phyloP scores from a whole-genome alignment of 2,329 filamentous ascomycete species.

The Hypocrella siamensis region DNA sequence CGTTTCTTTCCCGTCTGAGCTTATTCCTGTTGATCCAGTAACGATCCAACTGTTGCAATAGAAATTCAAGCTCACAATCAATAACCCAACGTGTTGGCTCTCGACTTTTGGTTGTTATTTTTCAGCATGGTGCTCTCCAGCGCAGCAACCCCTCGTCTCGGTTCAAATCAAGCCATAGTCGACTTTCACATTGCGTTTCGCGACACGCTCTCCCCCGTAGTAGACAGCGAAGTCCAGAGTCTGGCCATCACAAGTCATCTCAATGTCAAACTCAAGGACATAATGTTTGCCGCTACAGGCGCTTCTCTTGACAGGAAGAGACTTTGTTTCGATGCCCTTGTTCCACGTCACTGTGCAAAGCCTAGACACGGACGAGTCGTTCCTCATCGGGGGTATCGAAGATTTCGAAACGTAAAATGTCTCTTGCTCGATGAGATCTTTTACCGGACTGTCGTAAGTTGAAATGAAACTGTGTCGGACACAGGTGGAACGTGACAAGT shows the following conservation, averaged over 20 bases:
- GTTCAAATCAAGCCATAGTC: constrained; percentile 1
- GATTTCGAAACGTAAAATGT: background rate
- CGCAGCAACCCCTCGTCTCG: too few species aligned
- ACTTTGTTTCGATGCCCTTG: background rate
- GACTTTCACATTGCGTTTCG: background rate
- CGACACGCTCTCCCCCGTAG: background rate
- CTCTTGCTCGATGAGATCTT: background rate
- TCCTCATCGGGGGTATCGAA: background rate
- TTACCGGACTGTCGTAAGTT: background rate
- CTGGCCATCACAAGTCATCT: constrained; percentile 2
- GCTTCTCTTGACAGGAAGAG: background rate
- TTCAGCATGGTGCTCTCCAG: too few species aligned
- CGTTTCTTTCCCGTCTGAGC: too few species aligned
- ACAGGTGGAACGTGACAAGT: background rate
- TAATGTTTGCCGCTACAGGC: background rate
- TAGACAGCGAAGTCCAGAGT: constrained; percentile 1
- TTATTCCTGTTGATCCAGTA: too few species aligned
- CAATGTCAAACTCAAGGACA: background rate
- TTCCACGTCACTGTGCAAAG: constrained; percentile 1
- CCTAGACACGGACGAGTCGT: background rate
- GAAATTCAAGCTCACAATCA: too few species aligned
- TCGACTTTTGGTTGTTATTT: too few species aligned
- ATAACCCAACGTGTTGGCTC: too few species aligned
- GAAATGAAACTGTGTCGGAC: background rate
- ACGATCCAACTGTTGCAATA: too few species aligned